Evolutionary conservation across 1,284 basidiomycete species (phyloP).

Genomic region (Jaminaea rosea): DNA sequence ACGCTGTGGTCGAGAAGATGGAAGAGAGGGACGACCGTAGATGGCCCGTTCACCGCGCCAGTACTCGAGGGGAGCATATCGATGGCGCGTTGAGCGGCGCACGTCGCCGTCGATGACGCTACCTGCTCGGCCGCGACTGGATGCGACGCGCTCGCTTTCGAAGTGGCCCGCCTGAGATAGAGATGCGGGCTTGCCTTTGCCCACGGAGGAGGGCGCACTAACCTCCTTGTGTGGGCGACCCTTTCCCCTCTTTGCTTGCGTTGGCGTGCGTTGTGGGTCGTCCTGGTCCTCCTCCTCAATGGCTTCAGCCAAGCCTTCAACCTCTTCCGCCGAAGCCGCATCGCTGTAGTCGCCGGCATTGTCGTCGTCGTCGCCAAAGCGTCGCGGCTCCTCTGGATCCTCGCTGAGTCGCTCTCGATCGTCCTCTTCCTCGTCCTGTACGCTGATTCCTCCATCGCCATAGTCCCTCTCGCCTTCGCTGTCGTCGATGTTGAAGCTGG

Average conservation of each 20-base stretch:
- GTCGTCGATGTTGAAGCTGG: constrained; percentile 16
- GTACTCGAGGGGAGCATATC: constrained; percentile 71
- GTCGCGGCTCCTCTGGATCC: too few relatives aligned
- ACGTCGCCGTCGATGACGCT: constrained; percentile 54
- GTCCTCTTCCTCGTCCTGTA: constrained; percentile 9
- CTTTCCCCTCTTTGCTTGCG: constrained; percentile 7
- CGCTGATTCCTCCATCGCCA: too few relatives aligned
- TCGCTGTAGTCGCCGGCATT: too few relatives aligned
- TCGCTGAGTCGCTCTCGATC: too few relatives aligned
- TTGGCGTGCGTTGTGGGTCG: too few relatives aligned
- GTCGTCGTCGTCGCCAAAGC: too few relatives aligned
- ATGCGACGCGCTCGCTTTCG: too few relatives aligned
- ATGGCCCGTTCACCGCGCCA: constrained; percentile 89
- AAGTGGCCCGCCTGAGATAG: too few relatives aligned
- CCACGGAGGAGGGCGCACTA: constrained; percentile 1
- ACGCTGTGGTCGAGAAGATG: too few relatives aligned
- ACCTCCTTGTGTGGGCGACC: not conserved
- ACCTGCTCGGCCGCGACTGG: constrained; percentile 8
- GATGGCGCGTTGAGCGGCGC: constrained; percentile 64
- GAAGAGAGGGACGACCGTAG: constrained; percentile 54
- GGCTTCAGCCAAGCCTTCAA: too few relatives aligned
- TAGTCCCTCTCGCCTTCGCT: constrained; percentile 44
- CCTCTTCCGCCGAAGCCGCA: too few relatives aligned
- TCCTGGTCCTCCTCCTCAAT: too few relatives aligned
- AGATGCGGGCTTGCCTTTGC: constrained; percentile 15